Conservation (phyloP, 306 rosid species). For the Begonia loranthoides region DNA sequence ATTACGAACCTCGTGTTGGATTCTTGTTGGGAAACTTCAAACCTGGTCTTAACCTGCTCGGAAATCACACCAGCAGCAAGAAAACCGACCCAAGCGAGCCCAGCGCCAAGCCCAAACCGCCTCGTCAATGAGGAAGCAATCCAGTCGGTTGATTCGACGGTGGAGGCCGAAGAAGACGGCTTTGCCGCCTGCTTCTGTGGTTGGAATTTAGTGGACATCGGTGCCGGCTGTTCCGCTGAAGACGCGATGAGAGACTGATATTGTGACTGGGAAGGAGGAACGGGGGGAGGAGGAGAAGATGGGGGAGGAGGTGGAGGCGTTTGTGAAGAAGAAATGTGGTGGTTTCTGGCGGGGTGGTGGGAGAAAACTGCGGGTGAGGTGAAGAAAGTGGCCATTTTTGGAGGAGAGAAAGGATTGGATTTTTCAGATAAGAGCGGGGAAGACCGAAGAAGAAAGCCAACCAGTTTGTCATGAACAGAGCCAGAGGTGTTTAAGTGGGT, state of each 20-base stretch:
- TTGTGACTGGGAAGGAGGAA: constrained; percentile 31
- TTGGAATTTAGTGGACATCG: constrained; percentile 20
- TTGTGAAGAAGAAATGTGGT: constrained; percentile 44
- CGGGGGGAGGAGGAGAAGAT: constrained; percentile 31
- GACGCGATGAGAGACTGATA: constrained; percentile 24
- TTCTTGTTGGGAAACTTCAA: constrained; percentile 80
- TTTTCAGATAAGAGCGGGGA: constrained; percentile 7
- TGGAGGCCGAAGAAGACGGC: constrained; percentile 13
- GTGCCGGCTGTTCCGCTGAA: constrained; percentile 30
- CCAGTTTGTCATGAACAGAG: no score
- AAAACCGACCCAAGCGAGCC: constrained; percentile 90
- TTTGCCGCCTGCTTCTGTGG: constrained; percentile 26
- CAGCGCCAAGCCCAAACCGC: constrained; percentile 87
- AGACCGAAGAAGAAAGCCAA: constrained; percentile 4
- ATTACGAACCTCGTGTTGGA: constrained; percentile 57
- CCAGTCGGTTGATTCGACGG: constrained; percentile 81
- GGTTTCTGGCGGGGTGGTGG: constrained; percentile 48
- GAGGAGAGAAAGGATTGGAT: not conserved
- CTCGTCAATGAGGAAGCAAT: constrained; percentile 68
- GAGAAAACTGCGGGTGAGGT: constrained; percentile 56
- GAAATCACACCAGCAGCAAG: constrained; percentile 79
- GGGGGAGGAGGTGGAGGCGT: constrained; percentile 36
- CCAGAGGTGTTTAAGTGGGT: no score
- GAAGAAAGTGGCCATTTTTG: constrained; percentile 65
- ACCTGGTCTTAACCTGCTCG: constrained; percentile 87